A percentile compares a stretch with the other conserved stretches of the same genome.
These are phyloP conservation scores for Fusarium kyushuense DNA, from an alignment of 2,329 filamentous ascomycete species.

Conservation along the genomic window DNA sequence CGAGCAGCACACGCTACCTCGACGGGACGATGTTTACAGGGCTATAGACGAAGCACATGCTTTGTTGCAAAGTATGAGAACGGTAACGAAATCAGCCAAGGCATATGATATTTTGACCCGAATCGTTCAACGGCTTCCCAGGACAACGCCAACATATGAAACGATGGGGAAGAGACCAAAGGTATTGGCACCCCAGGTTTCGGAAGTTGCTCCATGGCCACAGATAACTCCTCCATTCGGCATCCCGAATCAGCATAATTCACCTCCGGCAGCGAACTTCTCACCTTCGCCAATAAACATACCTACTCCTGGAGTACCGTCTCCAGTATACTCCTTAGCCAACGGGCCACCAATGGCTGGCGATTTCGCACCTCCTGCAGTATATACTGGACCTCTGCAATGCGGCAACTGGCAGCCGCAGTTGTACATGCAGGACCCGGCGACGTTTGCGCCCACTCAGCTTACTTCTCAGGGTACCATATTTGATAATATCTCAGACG, in stretches of 20 bases:
- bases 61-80: conserved; percentile 51
- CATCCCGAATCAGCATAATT: conserved; percentile 10
- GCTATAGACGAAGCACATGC: conserved; percentile 54
- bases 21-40: conserved; percentile 56
- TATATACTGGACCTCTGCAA: conserved; percentile 14
- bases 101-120: conserved; percentile 51
- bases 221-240: conserved; percentile 11
- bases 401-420: conserved; percentile 37
- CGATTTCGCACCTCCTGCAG: conserved; percentile 3
- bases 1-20: conserved; percentile 54
- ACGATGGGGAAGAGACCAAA: conserved; percentile 11
- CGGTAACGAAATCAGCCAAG: conserved; percentile 50
- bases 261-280: conserved; percentile 7
- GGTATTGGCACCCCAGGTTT: conserved; percentile 19
- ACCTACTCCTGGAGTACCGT: conserved; percentile 9
- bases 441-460: conserved; percentile 11
- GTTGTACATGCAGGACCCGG: conserved; percentile 13
- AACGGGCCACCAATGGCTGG: neutral
- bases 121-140: conserved; percentile 48
- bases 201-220: conserved; percentile 5
- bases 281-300: conserved; percentile 9
- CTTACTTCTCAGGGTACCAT: conserved; percentile 28
- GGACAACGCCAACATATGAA: conserved; percentile 38
- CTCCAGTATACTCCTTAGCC: conserved; percentile 22
- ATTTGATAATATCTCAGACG: conserved; percentile 50